Conservation (phyloP, 345 rosid species). For the Citrus sinensis region DVS_A1.0 CM039166.1:12494501-12495000, state of each 20-base stretch:
- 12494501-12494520: constrained; percentile 57
- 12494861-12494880: too few relatives aligned
- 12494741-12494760: background rate
- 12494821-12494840: too few relatives aligned
- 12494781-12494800: too few relatives aligned
- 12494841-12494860: too few relatives aligned
- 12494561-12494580: constrained; percentile 72
- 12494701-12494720: background rate
- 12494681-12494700: background rate
- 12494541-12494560: constrained; percentile 80
- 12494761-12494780: too few relatives aligned
- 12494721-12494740: background rate
- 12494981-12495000: background rate
- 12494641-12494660: constrained; percentile 91
- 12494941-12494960: background rate
- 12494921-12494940: background rate
- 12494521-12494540: constrained; percentile 68
- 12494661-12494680: constrained; percentile 17
- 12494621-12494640: constrained; percentile 55
- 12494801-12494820: too few relatives aligned
- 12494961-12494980: background rate
- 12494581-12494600: constrained; percentile 83
- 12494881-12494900: too few relatives aligned
- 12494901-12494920: background rate
- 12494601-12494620: constrained; percentile 78